These are phyloP conservation scores for Centella asiatica DNA, from an alignment of 129 eudicot genomes.

Conservation along the genomic window DNA sequence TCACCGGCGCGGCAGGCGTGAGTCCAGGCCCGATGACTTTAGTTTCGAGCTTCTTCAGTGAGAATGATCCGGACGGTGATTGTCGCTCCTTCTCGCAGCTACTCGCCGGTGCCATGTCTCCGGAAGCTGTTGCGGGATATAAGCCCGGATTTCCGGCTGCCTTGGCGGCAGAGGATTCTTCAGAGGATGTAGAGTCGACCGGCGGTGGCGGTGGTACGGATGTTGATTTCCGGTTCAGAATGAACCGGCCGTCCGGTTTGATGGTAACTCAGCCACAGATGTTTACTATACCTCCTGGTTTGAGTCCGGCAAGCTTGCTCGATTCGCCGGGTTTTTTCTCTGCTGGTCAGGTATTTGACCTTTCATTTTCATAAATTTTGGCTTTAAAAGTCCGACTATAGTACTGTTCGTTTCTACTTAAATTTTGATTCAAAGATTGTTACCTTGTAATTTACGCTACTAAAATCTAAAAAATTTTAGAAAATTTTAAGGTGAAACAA, in stretches of 20 bases:
- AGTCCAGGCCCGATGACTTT: slow-evolving; percentile 90
- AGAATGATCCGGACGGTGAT: slow-evolving; percentile 64
- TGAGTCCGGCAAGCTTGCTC: slow-evolving; percentile 79
- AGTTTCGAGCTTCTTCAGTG: slow-evolving; percentile 68
- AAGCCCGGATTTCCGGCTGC: slow-evolving; percentile 10
- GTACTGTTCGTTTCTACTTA: no score
- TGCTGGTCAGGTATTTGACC: slow-evolving; percentile 45
- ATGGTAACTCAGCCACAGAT: slow-evolving; percentile 48
- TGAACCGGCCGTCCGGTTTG: slow-evolving; percentile 48
- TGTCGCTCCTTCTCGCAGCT: slow-evolving; percentile 87
- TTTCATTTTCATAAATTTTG: not conserved
- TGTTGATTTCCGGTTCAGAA: slow-evolving; percentile 26
- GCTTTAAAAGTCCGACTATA: no score
- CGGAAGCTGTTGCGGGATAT: slow-evolving; percentile 22
- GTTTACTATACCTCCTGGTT: slow-evolving; percentile 64
- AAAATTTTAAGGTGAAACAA: no score
- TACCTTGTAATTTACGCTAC: no score
- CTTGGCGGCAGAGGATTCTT: slow-evolving; percentile 12
- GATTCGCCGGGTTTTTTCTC: slow-evolving; percentile 60
- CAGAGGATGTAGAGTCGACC: not conserved
- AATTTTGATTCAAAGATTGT: no score
- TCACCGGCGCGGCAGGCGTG: slow-evolving; percentile 35
- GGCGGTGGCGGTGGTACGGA: slow-evolving; percentile 10
- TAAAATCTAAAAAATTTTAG: no score
- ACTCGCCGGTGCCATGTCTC: slow-evolving; percentile 66